A percentile compares a stretch with the other conserved stretches of the same genome.
These are phyloP conservation scores for Neohortaea acidophila DNA, from an alignment of 495 filamentous ascomycete species.

Conservation along the genomic window DNA sequence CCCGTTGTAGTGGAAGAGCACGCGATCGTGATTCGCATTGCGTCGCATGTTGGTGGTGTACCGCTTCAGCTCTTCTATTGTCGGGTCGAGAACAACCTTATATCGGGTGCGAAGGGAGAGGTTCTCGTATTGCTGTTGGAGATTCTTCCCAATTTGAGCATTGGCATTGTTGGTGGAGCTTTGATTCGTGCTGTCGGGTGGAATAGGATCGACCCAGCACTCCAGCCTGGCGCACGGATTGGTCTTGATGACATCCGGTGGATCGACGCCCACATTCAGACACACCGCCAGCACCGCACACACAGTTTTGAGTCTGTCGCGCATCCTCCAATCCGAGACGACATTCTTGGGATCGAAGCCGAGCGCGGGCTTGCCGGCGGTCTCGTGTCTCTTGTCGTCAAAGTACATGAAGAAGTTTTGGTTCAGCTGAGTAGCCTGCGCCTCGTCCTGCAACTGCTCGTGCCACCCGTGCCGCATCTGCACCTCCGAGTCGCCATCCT, in stretches of 20 bases:
- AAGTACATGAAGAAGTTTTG: conserved; percentile 97
- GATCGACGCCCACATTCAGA: conserved; percentile 93
- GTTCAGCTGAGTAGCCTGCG: conserved; percentile 36
- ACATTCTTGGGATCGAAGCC: conserved; percentile 44
- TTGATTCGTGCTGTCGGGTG: conserved; percentile 34
- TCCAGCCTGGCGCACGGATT: conserved; percentile 84
- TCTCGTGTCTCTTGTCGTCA: conserved; percentile 92
- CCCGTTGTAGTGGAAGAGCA: conserved; percentile 95
- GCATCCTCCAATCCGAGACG: conserved; percentile 91
- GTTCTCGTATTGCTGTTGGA: conserved; percentile 91
- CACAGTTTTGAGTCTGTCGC: conserved; percentile 89
- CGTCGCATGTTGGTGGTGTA: conserved; percentile 78
- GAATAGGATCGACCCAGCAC: conserved; percentile 89
- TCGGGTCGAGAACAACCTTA: conserved; percentile 91
- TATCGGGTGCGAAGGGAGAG: conserved; percentile 86
- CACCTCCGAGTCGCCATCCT: conserved; percentile 15
- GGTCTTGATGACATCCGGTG: conserved; percentile 89
- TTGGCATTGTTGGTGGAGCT: conserved; percentile 62
- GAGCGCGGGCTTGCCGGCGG: conserved; percentile 53
- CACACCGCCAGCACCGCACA: conserved; percentile 88
- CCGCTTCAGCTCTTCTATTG: conserved; percentile 89
- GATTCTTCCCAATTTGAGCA: conserved; percentile 85
- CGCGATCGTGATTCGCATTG: conserved; percentile 87
- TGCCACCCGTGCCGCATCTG: conserved; percentile 49
- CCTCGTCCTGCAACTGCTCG: conserved; percentile 43